phyloP scores from a whole-genome alignment of 305 asterid genomes.

The Stenogyne calaminthoides region DNA sequence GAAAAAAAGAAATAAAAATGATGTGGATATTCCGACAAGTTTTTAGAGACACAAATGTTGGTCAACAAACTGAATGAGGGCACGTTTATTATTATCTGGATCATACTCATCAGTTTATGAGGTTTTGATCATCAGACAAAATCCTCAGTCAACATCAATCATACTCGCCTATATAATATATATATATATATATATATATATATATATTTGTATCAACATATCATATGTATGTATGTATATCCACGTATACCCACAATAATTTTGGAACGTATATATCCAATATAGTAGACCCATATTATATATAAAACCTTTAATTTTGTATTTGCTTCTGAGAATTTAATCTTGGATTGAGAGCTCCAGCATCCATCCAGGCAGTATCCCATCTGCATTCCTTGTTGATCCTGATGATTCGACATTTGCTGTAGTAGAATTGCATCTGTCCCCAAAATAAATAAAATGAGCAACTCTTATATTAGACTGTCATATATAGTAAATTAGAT shows the following conservation, averaged over 20 bases:
- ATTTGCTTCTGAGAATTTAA: neutral
- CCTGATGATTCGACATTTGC: neutral
- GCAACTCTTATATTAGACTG: no score
- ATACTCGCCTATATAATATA: no score
- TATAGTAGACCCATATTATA: neutral
- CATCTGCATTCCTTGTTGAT: neutral
- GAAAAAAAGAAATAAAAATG: no score
- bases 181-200: no score
- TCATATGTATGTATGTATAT: no score
- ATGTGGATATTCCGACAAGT: no score
- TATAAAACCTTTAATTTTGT: neutral
- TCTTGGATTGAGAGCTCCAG: slow-evolving; percentile 1
- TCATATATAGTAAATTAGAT: no score
- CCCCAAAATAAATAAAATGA: neutral
- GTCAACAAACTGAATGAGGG: neutral
- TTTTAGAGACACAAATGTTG: no score
- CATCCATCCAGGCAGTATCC: slow-evolving; percentile 35
- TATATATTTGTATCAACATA: no score
- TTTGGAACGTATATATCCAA: neutral
- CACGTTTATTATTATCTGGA: neutral
- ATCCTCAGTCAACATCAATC: neutral
- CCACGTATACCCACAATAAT: neutral
- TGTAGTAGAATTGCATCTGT: slow-evolving; percentile 7
- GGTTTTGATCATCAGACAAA: neutral
- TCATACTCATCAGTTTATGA: neutral